Evolutionary conservation across 2,329 filamentous ascomycete species (phyloP).

Genomic region (Exophiala alcalophila): DNA sequence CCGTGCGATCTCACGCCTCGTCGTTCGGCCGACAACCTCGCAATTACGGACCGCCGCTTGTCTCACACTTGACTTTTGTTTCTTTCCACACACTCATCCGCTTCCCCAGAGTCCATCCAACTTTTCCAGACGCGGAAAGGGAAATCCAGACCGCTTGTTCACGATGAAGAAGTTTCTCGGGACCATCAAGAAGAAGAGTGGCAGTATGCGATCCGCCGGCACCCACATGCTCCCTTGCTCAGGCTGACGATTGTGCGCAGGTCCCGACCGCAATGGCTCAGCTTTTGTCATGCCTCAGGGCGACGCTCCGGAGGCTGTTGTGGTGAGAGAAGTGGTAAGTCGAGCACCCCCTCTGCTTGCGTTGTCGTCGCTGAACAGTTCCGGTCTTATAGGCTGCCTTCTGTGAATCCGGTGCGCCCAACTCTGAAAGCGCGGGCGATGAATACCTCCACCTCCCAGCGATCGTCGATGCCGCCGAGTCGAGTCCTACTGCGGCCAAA

Average conservation of each 20-base stretch:
- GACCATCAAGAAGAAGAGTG: constrained; percentile 28
- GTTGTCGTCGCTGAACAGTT: constrained; percentile 1
- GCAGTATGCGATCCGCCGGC: constrained; percentile 13
- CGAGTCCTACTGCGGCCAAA: constrained; percentile 78
- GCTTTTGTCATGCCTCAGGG: constrained; percentile 28
- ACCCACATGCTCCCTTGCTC: background rate
- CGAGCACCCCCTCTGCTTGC: constrained; percentile 2
- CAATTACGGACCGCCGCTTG: background rate
- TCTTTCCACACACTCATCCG: too few relatives aligned
- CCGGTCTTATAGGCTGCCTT: constrained; percentile 63
- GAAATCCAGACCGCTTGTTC: too few relatives aligned
- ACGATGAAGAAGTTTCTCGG: constrained; percentile 27
- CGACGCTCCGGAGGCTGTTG: constrained; percentile 40
- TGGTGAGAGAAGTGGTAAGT: constrained; percentile 44
- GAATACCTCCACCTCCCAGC: constrained; percentile 89
- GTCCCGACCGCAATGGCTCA: constrained; percentile 20
- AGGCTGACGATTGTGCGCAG: constrained; percentile 18
- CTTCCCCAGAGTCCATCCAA: background rate
- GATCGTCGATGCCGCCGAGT: constrained; percentile 94
- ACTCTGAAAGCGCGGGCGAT: constrained; percentile 63
- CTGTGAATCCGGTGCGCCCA: constrained; percentile 65
- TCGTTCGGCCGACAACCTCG: too few relatives aligned
- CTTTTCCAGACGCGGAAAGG: too few relatives aligned
- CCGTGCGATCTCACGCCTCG: too few relatives aligned
- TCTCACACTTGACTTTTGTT: background rate